These are phyloP conservation scores for Wallacemonas rigidus DNA, from an alignment of 208 protist genomes.

Conservation along the genomic window DNA sequence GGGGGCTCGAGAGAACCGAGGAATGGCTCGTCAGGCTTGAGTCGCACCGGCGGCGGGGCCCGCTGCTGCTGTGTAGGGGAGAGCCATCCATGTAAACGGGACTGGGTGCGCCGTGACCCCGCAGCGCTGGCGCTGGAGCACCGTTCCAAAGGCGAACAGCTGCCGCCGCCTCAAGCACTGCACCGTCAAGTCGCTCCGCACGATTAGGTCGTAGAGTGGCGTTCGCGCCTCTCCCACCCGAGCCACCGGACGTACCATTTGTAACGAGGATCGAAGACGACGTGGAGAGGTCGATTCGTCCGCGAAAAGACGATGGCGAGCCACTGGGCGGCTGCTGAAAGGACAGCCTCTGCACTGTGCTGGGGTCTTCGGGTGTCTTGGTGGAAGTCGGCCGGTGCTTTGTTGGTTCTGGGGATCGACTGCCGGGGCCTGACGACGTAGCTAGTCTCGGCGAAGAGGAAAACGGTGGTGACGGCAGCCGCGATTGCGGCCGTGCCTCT, in stretches of 20 bases:
- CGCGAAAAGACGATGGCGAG: not conserved
- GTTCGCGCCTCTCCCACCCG: conserved; percentile 3
- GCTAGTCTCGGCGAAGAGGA: no score
- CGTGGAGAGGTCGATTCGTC: not conserved
- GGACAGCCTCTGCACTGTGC: not conserved
- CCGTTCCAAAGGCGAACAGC: not conserved
- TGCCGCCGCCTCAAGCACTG: conserved; percentile 4
- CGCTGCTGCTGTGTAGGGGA: not conserved
- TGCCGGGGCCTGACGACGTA: no score
- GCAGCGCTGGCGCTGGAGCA: not conserved
- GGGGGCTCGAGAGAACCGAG: not conserved
- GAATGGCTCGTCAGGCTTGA: conserved; percentile 9
- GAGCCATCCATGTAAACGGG: not conserved
- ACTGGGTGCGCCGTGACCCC: not conserved
- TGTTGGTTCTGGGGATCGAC: no score
- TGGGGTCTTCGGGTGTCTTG: not conserved
- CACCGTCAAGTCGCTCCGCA: conserved; percentile 6
- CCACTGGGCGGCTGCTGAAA: not conserved
- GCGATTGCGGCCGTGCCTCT: no score
- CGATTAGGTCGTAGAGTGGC: not conserved
- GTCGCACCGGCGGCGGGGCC: not conserved
- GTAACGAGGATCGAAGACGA: conserved; percentile 14
- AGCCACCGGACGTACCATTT: not conserved
- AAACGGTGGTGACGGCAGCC: no score
- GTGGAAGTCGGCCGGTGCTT: no score